phyloP scores from a whole-genome alignment of 1,284 basidiomycete genomes.

The Phenoliferia sp. region DNA sequence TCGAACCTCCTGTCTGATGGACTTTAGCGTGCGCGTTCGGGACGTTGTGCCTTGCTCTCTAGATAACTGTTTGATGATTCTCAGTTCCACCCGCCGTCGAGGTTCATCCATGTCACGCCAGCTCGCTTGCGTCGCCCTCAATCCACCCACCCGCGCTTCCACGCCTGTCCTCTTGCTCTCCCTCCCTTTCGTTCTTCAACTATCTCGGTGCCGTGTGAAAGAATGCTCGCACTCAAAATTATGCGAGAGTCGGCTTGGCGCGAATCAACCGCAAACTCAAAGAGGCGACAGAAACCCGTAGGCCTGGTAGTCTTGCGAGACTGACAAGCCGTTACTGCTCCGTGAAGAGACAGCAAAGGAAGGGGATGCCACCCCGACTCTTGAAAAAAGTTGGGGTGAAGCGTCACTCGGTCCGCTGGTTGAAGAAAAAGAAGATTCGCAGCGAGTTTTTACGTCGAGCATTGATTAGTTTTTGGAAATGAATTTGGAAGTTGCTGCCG shows the following conservation, averaged over 20 bases:
- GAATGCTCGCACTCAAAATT: background rate
- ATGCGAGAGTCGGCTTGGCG: background rate
- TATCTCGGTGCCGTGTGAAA: background rate
- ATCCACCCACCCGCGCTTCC: background rate
- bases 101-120: background rate
- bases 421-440: background rate
- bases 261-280: background rate
- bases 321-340: background rate
- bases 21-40: too few species aligned
- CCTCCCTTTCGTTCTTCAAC: background rate
- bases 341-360: background rate
- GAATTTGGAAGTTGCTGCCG: too few species aligned
- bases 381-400: background rate
- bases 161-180: background rate
- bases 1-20: too few species aligned
- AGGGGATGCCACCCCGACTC: slow-evolving; percentile 20
- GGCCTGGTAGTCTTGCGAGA: background rate
- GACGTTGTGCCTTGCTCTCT: too few species aligned
- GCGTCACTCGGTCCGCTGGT: slow-evolving; percentile 14
- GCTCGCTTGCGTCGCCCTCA: background rate
- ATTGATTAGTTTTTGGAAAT: background rate
- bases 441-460: background rate
- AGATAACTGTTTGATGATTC: too few species aligned
- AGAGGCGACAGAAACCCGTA: background rate
- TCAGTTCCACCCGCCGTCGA: background rate